Evolutionary conservation across 2,329 filamentous ascomycete species (phyloP).

Genomic region (Bipolaris gigantea): DNA sequence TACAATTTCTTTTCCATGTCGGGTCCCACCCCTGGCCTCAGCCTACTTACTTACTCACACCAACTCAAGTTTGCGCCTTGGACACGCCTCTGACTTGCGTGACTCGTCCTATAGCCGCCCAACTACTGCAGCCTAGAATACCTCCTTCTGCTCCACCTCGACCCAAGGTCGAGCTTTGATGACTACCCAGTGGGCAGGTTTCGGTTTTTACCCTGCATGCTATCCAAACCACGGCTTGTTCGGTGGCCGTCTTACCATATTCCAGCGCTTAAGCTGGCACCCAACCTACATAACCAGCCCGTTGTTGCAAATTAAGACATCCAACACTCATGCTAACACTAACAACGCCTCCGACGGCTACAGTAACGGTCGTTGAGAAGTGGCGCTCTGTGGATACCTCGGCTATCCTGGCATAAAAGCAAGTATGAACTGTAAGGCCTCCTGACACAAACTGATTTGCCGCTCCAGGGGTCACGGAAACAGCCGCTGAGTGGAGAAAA

Average conservation of each 20-base stretch:
- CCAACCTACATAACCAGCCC: neutral
- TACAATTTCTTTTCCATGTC: neutral
- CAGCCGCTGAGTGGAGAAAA: neutral
- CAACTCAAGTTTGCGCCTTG: neutral
- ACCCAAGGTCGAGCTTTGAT: neutral
- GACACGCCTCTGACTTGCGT: neutral
- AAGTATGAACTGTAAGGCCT: neutral
- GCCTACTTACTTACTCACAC: constrained; percentile 2
- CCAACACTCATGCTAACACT: constrained; percentile 1
- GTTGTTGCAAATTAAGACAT: constrained; percentile 19
- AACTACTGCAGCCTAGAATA: constrained; percentile 10
- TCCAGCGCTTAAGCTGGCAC: constrained; percentile 1
- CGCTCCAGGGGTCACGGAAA: neutral
- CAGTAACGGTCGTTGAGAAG: constrained; percentile 11
- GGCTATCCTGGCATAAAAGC: neutral
- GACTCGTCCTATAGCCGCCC: constrained; percentile 8
- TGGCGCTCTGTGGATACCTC: neutral
- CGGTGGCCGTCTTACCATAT: neutral
- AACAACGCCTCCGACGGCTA: constrained; percentile 5
- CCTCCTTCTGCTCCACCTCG: neutral
- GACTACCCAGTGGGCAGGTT: neutral
- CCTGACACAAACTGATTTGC: neutral
- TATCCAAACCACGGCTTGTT: neutral
- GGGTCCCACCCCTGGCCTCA: neutral
- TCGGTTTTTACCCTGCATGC: neutral